phyloP scores from a whole-genome alignment of 73 alveolate species.

The Symbiodinium natans region DNA sequence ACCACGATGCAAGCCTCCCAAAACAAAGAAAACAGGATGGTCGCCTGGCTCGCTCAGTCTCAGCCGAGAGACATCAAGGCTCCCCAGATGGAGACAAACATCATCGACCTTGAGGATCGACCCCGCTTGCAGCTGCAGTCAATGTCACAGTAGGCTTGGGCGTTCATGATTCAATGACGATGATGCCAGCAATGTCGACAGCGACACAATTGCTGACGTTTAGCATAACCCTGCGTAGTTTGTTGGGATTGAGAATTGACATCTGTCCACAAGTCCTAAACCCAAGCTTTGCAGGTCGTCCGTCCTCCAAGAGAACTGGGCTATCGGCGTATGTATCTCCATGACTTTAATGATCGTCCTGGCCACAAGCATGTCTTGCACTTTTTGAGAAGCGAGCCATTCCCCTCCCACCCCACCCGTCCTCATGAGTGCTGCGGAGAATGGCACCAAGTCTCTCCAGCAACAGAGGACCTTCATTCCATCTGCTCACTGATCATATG shows the following conservation, averaged over 20 bases:
- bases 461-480: neutral
- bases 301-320: too few species aligned
- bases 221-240: too few species aligned
- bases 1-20: too few species aligned
- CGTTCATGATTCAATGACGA: too few species aligned
- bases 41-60: neutral
- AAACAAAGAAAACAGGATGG: too few species aligned
- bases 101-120: neutral
- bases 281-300: too few species aligned
- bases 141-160: too few species aligned
- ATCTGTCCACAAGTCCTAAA: too few species aligned
- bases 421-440: constrained; percentile 7
- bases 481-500: too few species aligned
- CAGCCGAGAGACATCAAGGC: neutral
- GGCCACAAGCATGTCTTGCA: neutral
- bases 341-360: neutral
- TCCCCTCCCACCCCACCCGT: neutral
- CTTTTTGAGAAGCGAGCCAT: neutral
- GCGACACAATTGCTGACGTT: too few species aligned
- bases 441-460: constrained; percentile 3
- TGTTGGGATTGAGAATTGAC: too few species aligned
- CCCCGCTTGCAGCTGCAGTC: neutral
- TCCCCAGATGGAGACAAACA: neutral
- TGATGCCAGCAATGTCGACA: too few species aligned
- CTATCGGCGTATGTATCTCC: neutral